These are phyloP conservation scores for Calycina herbarum DNA, from an alignment of 2,329 filamentous ascomycete genomes.

Conservation along the genomic window DNA sequence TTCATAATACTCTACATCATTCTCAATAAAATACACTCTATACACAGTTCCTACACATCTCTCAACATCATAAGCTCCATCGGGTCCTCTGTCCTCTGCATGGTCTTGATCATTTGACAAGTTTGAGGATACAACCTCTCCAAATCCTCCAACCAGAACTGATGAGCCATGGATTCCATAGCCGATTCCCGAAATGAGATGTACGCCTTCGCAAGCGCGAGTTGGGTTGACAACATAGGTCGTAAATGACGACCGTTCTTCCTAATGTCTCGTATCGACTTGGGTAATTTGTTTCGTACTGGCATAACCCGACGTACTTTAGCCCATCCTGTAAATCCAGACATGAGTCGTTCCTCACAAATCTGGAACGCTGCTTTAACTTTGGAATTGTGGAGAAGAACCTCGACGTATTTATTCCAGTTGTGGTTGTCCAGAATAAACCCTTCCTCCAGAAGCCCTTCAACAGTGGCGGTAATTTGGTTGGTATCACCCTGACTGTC, in stretches of 20 bases:
- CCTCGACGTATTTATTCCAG: slow-evolving; percentile 77
- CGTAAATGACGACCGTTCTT: slow-evolving; percentile 31
- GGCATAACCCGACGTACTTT: slow-evolving; percentile 26
- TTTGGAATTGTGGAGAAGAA: slow-evolving; percentile 57
- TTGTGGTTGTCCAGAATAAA: slow-evolving; percentile 74
- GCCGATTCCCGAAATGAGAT: not conserved
- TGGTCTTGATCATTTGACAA: slow-evolving; percentile 33
- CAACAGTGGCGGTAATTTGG: slow-evolving; percentile 51
- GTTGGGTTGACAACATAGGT: slow-evolving; percentile 16
- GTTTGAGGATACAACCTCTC: slow-evolving; percentile 35
- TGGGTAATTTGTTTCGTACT: slow-evolving; percentile 30
- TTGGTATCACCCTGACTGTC: slow-evolving; percentile 51
- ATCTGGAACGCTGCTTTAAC: slow-evolving; percentile 67
- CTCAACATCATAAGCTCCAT: slow-evolving; percentile 28
- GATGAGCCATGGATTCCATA: slow-evolving; percentile 27
- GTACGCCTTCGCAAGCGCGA: slow-evolving; percentile 1
- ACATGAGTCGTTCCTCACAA: slow-evolving; percentile 79
- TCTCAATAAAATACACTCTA: not conserved
- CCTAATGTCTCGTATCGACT: slow-evolving; percentile 27
- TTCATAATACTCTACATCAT: not conserved
- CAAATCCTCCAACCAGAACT: slow-evolving; percentile 30
- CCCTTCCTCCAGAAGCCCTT: slow-evolving; percentile 55
- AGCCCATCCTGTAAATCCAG: slow-evolving; percentile 73
- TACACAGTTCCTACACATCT: slow-evolving; percentile 5
- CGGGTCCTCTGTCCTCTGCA: slow-evolving; percentile 31